Conservation (phyloP, 164 flowering plant species). For the Aristolochia contorta region DNA sequence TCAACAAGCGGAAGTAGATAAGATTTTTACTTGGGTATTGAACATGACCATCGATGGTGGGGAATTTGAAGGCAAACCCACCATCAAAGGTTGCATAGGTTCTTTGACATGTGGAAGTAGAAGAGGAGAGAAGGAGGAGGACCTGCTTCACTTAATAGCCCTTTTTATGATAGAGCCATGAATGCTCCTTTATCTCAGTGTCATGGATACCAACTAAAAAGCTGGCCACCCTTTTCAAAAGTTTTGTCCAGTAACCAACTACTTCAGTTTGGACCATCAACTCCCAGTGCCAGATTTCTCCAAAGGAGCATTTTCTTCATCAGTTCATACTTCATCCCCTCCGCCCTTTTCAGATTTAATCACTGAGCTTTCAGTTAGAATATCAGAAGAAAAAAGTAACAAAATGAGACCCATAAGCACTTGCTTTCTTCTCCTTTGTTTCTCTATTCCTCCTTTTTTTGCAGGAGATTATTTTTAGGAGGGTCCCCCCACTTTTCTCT, state of each 20-base stretch:
- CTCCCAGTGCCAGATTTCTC: background rate
- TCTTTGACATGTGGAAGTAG: background rate
- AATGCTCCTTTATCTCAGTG: conserved; percentile 6
- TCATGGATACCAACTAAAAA: conserved; percentile 8
- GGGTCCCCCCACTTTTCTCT: too few relatives aligned
- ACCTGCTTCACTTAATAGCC: conserved; percentile 1
- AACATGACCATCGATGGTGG: background rate
- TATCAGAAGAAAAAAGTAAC: too few relatives aligned
- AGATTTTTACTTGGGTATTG: too few relatives aligned
- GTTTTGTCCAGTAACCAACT: conserved; percentile 1
- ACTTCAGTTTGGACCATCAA: conserved; percentile 1
- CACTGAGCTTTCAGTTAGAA: too few relatives aligned
- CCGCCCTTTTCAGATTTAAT: background rate
- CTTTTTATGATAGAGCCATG: conserved; percentile 6
- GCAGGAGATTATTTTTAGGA: too few relatives aligned
- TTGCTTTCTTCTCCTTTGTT: too few relatives aligned
- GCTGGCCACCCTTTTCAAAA: conserved; percentile 7
- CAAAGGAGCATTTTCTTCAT: background rate
- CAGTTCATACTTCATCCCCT: background rate
- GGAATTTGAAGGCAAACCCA: background rate
- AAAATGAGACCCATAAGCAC: too few relatives aligned
- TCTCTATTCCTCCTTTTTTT: too few relatives aligned
- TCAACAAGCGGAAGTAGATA: too few relatives aligned
- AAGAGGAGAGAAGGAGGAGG: background rate
- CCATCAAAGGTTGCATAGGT: background rate